Evolutionary conservation across 768 basidiomycete species (phyloP).

Genomic region (Collybia nuda): DNA sequence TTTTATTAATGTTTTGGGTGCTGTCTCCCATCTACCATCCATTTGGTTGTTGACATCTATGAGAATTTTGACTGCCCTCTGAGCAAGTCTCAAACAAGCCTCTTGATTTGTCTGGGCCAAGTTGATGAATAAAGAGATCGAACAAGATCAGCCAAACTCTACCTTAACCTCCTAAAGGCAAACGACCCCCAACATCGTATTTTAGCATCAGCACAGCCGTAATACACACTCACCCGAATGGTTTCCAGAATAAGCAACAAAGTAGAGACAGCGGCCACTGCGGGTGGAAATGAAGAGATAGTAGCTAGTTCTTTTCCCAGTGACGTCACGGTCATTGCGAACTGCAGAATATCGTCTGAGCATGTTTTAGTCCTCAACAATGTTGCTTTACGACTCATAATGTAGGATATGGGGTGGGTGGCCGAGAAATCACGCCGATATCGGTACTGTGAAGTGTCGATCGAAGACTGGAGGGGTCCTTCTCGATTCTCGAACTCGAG

Average conservation of each 20-base stretch:
- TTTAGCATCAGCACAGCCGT: too few relatives aligned
- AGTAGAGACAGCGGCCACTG: constrained; percentile 7
- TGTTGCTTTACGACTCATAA: too few relatives aligned
- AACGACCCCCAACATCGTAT: too few relatives aligned
- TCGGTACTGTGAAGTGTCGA: too few relatives aligned
- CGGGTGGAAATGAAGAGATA: constrained; percentile 10
- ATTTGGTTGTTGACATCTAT: constrained; percentile 9
- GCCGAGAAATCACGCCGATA: too few relatives aligned
- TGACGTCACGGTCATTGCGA: constrained; percentile 5
- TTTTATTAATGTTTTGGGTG: constrained; percentile 6
- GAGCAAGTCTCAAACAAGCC: constrained; percentile 9
- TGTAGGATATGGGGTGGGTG: too few relatives aligned
- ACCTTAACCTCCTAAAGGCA: constrained; percentile 9
- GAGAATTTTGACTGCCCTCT: constrained; percentile 4
- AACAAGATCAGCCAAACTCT: not conserved
- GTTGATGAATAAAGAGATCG: not conserved
- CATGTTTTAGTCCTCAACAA: not conserved
- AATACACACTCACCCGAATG: constrained; percentile 1
- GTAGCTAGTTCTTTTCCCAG: constrained; percentile 8
- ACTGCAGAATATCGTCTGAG: constrained; percentile 2
- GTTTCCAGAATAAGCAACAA: constrained; percentile 10
- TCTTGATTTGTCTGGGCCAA: constrained; percentile 10
- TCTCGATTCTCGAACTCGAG: too few relatives aligned
- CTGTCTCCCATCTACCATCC: constrained; percentile 10
- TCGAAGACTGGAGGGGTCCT: too few relatives aligned